Percentiles rank a stretch among this genome's conserved stretches.
phyloP scores from a whole-genome alignment of 768 basidiomycete species.

The Leccinellum luteum region DNA sequence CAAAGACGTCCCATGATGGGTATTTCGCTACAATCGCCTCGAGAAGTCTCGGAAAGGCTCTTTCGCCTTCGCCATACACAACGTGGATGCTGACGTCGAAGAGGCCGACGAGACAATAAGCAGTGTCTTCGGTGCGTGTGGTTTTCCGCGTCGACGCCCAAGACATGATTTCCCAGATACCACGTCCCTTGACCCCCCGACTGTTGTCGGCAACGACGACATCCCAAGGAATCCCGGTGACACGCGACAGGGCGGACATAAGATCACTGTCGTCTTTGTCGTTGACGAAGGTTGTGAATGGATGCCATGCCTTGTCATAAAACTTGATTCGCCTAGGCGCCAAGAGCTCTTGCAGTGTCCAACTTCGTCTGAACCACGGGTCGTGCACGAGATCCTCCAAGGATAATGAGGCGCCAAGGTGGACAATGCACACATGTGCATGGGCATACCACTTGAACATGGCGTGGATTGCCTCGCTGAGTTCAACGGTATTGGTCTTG shows the following conservation, averaged over 20 bases:
- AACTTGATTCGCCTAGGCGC: constrained; percentile 28
- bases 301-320: constrained; percentile 22
- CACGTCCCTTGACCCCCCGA: constrained; percentile 11
- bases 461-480: constrained; percentile 31
- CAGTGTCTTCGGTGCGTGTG: constrained; percentile 26
- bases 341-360: constrained; percentile 27
- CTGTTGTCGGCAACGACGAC: constrained; percentile 20
- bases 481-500: constrained; percentile 22
- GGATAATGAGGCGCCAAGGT: constrained; percentile 19
- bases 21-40: constrained; percentile 13
- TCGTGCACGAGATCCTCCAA: constrained; percentile 17
- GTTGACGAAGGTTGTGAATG: constrained; percentile 11
- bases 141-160: constrained; percentile 33
- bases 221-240: constrained; percentile 20
- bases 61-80: constrained; percentile 31
- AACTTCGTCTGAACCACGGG: constrained; percentile 27
- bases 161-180: constrained; percentile 26
- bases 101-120: constrained; percentile 29
- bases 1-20: constrained; percentile 25
- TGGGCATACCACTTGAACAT: constrained; percentile 34
- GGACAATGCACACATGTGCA: constrained; percentile 28
- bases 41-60: constrained; percentile 28
- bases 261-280: constrained; percentile 15
- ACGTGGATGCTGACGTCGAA: constrained; percentile 24
- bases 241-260: constrained; percentile 6